These are phyloP conservation scores for Conticribra guillardii DNA, from an alignment of 108 stramenopile genomes.

Conservation along the genomic window DNA sequence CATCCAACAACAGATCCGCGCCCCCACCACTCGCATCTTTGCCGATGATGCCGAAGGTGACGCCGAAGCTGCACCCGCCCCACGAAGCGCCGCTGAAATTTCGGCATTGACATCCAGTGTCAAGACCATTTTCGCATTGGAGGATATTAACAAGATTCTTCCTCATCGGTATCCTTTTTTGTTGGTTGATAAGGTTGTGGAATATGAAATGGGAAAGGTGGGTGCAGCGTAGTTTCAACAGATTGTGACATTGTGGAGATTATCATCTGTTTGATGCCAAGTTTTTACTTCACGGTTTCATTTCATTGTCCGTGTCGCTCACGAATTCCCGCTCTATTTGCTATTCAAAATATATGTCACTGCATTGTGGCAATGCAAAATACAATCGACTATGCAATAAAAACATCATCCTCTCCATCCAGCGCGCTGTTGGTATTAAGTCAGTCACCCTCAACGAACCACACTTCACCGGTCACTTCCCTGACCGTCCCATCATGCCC, in stretches of 20 bases:
- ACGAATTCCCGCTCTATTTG: neutral
- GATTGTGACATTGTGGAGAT: neutral
- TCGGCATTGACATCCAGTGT: slow-evolving; percentile 71
- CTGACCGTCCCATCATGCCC: slow-evolving; percentile 97
- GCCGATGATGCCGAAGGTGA: slow-evolving; percentile 27
- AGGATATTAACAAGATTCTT: slow-evolving; percentile 90
- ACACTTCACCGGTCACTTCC: slow-evolving; percentile 98
- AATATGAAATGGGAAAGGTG: slow-evolving; percentile 90
- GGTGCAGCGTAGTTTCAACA: neutral
- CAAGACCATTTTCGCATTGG: slow-evolving; percentile 80
- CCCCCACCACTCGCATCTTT: slow-evolving; percentile 22
- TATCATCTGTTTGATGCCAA: neutral
- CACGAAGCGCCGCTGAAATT: slow-evolving; percentile 62
- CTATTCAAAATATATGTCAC: too few relatives aligned
- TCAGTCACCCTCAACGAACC: slow-evolving; percentile 95
- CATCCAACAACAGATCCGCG: neutral
- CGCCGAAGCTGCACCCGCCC: slow-evolving; percentile 11
- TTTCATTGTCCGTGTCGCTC: neutral
- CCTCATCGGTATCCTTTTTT: slow-evolving; percentile 96
- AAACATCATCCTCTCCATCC: slow-evolving; percentile 5
- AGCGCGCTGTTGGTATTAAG: slow-evolving; percentile 94
- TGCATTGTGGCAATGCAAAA: too few relatives aligned
- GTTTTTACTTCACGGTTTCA: neutral
- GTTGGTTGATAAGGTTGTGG: slow-evolving; percentile 90
- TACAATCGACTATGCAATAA: too few relatives aligned